Percentiles rank a stretch among this genome's conserved stretches.
Evolutionary conservation across 78 protist genomes (phyloP).

Genomic region (Carpediemonas membranifera): DNA sequence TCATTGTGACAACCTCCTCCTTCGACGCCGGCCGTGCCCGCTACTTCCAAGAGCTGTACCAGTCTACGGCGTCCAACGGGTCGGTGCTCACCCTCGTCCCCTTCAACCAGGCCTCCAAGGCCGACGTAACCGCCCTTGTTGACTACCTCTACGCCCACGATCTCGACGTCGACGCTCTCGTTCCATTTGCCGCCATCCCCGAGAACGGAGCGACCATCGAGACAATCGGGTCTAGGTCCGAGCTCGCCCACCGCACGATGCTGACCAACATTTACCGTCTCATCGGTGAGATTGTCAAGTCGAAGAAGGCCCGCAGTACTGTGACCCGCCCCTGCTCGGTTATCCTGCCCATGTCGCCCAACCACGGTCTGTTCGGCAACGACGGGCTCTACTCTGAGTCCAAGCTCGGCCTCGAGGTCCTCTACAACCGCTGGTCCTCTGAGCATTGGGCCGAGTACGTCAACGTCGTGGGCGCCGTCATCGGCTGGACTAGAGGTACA

Average conservation of each 20-base stretch:
- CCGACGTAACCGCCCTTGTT: slow-evolving; percentile 27
- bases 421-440: slow-evolving; percentile 39
- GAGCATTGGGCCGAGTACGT: slow-evolving; percentile 47
- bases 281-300: slow-evolving; percentile 31
- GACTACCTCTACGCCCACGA: slow-evolving; percentile 11
- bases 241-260: slow-evolving; percentile 55
- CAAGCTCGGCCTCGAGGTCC: slow-evolving; percentile 49
- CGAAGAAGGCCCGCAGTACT: slow-evolving; percentile 7
- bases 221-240: slow-evolving; percentile 23
- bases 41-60: slow-evolving; percentile 29
- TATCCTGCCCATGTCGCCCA: slow-evolving; percentile 44
- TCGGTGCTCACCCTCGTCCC: slow-evolving; percentile 34
- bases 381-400: slow-evolving; percentile 60
- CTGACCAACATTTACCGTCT: slow-evolving; percentile 47
- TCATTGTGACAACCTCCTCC: slow-evolving; percentile 36
- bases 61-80: slow-evolving; percentile 27
- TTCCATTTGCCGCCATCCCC: slow-evolving; percentile 56
- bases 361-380: slow-evolving; percentile 53
- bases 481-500: slow-evolving; percentile 64
- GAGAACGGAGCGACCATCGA: slow-evolving; percentile 41
- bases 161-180: slow-evolving; percentile 37
- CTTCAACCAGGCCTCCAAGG: slow-evolving; percentile 38
- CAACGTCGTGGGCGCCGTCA: slow-evolving; percentile 38
- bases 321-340: slow-evolving; percentile 25
- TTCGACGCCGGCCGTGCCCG: slow-evolving; percentile 6